Evolutionary conservation across 768 basidiomycete species (phyloP).

Genomic region (Leccinum olivaceopallidum): DNA sequence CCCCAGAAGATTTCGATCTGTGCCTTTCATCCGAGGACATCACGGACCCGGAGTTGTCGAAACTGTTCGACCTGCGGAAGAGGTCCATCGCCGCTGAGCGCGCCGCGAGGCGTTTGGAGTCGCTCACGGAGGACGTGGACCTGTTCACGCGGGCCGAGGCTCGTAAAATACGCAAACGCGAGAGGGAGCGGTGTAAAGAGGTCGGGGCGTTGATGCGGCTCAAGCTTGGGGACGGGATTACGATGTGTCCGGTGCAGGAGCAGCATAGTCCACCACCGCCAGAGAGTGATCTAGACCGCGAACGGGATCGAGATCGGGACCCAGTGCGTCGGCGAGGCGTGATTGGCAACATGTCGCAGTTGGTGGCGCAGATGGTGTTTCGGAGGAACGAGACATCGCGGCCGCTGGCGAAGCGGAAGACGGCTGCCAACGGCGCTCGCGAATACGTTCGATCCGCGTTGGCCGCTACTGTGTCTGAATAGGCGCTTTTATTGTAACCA

Average conservation of each 20-base stretch:
- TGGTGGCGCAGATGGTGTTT: constrained; percentile 50
- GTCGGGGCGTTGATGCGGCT: constrained; percentile 55
- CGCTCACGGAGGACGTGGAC: constrained; percentile 37
- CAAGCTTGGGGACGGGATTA: constrained; percentile 43
- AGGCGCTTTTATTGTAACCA: constrained; percentile 10
- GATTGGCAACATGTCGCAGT: constrained; percentile 38
- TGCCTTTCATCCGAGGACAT: constrained; percentile 35
- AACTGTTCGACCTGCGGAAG: constrained; percentile 42
- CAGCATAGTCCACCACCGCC: constrained; percentile 13
- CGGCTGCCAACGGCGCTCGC: constrained; percentile 16
- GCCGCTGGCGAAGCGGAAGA: constrained; percentile 39
- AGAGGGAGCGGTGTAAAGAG: constrained; percentile 57
- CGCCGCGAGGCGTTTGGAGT: constrained; percentile 32
- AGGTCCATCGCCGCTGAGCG: constrained; percentile 36
- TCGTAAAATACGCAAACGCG: constrained; percentile 45
- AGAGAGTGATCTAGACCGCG: constrained; percentile 23
- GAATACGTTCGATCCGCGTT: constrained; percentile 34
- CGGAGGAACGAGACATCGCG: constrained; percentile 41
- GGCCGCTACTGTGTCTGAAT: constrained; percentile 21
- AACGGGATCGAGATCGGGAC: constrained; percentile 10
- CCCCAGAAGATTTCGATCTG: constrained; percentile 42
- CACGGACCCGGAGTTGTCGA: constrained; percentile 39
- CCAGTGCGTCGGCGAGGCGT: constrained; percentile 22
- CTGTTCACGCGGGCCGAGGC: constrained; percentile 43
- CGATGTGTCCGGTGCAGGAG: constrained; percentile 21